phyloP scores from a whole-genome alignment of 169 alveolate species.

The Babesia bigemina region DNA sequence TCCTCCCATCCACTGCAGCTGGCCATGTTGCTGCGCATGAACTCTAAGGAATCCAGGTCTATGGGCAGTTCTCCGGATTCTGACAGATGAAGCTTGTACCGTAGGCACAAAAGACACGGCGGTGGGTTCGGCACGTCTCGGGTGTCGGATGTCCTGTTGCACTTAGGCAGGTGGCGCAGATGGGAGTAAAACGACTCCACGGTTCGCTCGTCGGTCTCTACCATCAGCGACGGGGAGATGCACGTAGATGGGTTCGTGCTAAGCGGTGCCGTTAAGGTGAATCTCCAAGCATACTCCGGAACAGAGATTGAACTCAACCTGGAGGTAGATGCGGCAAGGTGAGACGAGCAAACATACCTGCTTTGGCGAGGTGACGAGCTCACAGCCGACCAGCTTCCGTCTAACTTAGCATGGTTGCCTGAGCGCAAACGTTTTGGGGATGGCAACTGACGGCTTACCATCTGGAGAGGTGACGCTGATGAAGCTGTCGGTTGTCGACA shows the following conservation, averaged over 20 bases:
- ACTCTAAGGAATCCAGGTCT: conserved; percentile 5
- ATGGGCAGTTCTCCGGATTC: conserved; percentile 3
- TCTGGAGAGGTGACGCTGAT: not conserved
- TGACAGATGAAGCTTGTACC: not conserved
- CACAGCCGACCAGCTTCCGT: conserved; percentile 33
- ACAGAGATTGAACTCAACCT: conserved; percentile 9
- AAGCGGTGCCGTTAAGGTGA: not conserved
- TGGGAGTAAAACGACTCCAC: conserved; percentile 15
- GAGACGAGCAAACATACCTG: not conserved
- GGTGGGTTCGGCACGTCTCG: not conserved
- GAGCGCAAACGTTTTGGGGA: not conserved
- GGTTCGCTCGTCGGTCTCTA: conserved; percentile 6
- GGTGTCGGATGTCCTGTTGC: not conserved
- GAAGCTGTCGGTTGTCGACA: conserved; percentile 20
- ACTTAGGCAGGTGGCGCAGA: conserved; percentile 4
- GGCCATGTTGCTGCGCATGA: conserved; percentile 10
- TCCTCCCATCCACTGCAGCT: conserved; percentile 21
- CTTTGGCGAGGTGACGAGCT: not conserved
- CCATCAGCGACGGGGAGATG: not conserved
- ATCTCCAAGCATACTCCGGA: conserved; percentile 37
- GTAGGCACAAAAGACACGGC: conserved; percentile 2
- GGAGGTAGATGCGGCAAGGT: not conserved
- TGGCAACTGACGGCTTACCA: not conserved
- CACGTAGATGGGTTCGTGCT: not conserved
- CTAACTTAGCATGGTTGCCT: conserved; percentile 1